These are phyloP conservation scores for Venturiaceae sp. DNA, from an alignment of 2,329 filamentous ascomycete genomes.

Conservation along the genomic window DNA sequence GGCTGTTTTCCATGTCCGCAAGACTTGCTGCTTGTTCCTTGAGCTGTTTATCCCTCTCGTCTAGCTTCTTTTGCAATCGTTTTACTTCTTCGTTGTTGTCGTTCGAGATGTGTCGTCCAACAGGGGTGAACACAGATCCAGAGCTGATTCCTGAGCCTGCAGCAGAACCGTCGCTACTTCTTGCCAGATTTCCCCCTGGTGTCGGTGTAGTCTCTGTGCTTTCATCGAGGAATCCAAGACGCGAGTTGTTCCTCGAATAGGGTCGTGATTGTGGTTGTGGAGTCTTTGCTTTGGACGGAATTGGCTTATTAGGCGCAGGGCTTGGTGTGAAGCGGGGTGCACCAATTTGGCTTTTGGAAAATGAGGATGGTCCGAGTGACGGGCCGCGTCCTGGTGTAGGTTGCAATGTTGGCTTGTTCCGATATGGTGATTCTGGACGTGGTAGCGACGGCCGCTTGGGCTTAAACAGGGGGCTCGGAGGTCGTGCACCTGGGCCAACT, in stretches of 20 bases:
- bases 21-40: conserved; percentile 76
- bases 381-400: conserved; percentile 47
- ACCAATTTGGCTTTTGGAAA: conserved; percentile 43
- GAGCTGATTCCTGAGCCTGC: conserved; percentile 18
- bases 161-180: conserved; percentile 40
- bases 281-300: conserved; percentile 37
- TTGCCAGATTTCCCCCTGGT: conserved; percentile 40
- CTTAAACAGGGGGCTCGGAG: conserved; percentile 63
- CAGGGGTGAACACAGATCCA: conserved; percentile 34
- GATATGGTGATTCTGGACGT: conserved; percentile 77
- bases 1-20: conserved; percentile 79
- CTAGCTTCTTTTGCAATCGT: conserved; percentile 61
- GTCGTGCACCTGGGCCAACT: conserved; percentile 60
- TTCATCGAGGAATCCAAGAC: conserved; percentile 30
- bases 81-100: conserved; percentile 55
- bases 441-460: conserved; percentile 67
- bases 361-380: conserved; percentile 47
- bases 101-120: conserved; percentile 23
- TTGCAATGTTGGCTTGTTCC: conserved; percentile 49
- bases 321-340: conserved; percentile 50
- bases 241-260: conserved; percentile 37
- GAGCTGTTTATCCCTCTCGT: conserved; percentile 80
- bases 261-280: conserved; percentile 29
- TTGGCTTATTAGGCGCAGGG: conserved; percentile 52
- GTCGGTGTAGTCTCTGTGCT: conserved; percentile 22